Base-by-base conservation (phyloP, 495 filamentous ascomycete species). In the Lichina pygmaea region DNA sequence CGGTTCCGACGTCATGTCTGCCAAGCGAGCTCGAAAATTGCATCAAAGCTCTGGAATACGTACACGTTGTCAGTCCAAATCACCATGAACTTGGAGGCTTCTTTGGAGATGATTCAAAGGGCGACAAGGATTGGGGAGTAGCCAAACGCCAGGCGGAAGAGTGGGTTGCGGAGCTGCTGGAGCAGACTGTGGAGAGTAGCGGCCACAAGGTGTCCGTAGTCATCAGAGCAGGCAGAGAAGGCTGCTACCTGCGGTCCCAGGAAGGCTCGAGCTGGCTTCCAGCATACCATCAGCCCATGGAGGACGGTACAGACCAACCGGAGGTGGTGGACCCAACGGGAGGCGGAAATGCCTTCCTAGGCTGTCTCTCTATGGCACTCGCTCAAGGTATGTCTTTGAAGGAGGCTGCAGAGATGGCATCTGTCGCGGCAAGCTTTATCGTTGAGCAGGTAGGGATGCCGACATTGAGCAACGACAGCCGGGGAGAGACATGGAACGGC, bases 361-460 rank as follows among this genome's bases (percentile, higher is more conserved):
- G 89, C 7, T 89, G 71, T 6, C 54, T 93, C n/a, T 68, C 74
- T 0, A 72, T 86, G 17, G 24, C 24, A 24, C 24, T 24, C 4
- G 24, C 24, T 4, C 24, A 24, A 4, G 83, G 77, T 1, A 58
- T 93, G 49, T 72, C 77, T 11, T 47, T 86, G 13, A 68, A 75
- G 34, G 67, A 77, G 52, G 85, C 84, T 6, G 74, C 81, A 9
- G 66, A 72, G 0, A 79, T 73, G 68, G 89, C 77, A 6, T 77
- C 70, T n/a, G 72, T 95, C 10, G 79, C 83, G 4, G 86, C 89
- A 0, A 83, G 86, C 46, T 89, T 94, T 57, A 81, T 81, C 8
- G 89, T 97, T 50, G 86, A 97, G 59, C 86, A 95, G 54, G 73
- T 89, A 48, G 86, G 89, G 0, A 71, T 86, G 50, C 89, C 89